These are phyloP conservation scores for Cupressus sempervirens DNA, from an alignment of 75 land plant genomes.

Conservation along the genomic window DNA sequence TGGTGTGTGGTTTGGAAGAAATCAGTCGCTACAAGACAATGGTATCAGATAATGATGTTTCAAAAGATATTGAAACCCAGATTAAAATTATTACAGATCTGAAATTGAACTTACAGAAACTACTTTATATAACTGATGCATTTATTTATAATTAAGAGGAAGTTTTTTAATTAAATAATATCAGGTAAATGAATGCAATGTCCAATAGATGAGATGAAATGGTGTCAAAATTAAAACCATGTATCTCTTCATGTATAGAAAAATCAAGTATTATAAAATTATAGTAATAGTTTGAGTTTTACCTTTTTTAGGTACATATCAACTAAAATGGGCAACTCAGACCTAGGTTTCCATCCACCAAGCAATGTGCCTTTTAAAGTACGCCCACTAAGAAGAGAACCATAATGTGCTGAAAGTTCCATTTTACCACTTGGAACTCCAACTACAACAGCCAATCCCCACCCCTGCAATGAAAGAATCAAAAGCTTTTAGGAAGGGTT, in stretches of 20 bases:
- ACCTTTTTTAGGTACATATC: slow-evolving; percentile 69
- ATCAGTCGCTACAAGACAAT: too few species aligned
- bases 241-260: too few species aligned
- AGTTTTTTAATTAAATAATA: not conserved
- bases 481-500: not conserved
- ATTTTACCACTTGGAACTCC: slow-evolving; percentile 79
- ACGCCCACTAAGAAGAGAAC: slow-evolving; percentile 55
- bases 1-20: too few species aligned
- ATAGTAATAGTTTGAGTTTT: not conserved
- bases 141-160: not conserved
- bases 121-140: not conserved
- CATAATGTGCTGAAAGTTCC: slow-evolving; percentile 59
- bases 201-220: not conserved
- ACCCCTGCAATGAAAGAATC: slow-evolving; percentile 45
- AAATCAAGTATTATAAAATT: not conserved
- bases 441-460: slow-evolving; percentile 79
- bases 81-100: not conserved
- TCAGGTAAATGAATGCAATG: not conserved
- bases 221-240: not conserved
- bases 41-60: too few species aligned
- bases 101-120: too few species aligned
- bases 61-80: too few species aligned
- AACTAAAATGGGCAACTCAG: slow-evolving; percentile 59
- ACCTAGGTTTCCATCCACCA: slow-evolving; percentile 83
- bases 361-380: slow-evolving; percentile 58